phyloP scores from a whole-genome alignment of 495 filamentous ascomycete genomes.

The Aspergillus nidulans region DNA sequence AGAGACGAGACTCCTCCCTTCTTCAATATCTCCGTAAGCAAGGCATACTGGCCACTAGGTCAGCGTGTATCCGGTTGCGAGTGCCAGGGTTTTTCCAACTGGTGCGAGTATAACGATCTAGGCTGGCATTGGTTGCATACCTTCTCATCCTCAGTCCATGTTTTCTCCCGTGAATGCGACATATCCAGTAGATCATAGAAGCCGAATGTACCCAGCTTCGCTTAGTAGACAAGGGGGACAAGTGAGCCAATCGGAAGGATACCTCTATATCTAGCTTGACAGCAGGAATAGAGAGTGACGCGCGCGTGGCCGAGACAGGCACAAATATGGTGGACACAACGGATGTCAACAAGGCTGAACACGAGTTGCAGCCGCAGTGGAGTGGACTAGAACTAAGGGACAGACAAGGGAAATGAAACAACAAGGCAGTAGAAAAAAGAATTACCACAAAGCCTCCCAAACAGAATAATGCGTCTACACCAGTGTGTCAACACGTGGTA shows the following conservation, averaged over 20 bases:
- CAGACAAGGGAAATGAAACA: slow-evolving; percentile 11
- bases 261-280: neutral
- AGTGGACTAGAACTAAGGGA: slow-evolving; percentile 10
- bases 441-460: slow-evolving; percentile 31
- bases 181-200: slow-evolving; percentile 44
- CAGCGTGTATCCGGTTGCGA: slow-evolving; percentile 4
- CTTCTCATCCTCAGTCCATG: slow-evolving; percentile 58
- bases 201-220: slow-evolving; percentile 16
- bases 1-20: slow-evolving; percentile 47
- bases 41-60: slow-evolving; percentile 35
- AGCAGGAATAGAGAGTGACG: slow-evolving; percentile 11
- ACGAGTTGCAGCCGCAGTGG: slow-evolving; percentile 23
- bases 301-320: slow-evolving; percentile 14
- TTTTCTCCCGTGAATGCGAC: slow-evolving; percentile 46
- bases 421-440: slow-evolving; percentile 9
- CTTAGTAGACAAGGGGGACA: slow-evolving; percentile 14
- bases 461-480: slow-evolving; percentile 26
- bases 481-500: slow-evolving; percentile 24
- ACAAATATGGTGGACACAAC: slow-evolving; percentile 5
- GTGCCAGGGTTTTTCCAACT: neutral
- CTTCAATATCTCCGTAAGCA: slow-evolving; percentile 61
- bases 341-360: slow-evolving; percentile 9
- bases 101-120: neutral
- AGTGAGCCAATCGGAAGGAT: slow-evolving; percentile 5
- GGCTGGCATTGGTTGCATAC: slow-evolving; percentile 30